phyloP scores from a whole-genome alignment of 2,329 filamentous ascomycete species.

The Diaporthe caulivora region DNA sequence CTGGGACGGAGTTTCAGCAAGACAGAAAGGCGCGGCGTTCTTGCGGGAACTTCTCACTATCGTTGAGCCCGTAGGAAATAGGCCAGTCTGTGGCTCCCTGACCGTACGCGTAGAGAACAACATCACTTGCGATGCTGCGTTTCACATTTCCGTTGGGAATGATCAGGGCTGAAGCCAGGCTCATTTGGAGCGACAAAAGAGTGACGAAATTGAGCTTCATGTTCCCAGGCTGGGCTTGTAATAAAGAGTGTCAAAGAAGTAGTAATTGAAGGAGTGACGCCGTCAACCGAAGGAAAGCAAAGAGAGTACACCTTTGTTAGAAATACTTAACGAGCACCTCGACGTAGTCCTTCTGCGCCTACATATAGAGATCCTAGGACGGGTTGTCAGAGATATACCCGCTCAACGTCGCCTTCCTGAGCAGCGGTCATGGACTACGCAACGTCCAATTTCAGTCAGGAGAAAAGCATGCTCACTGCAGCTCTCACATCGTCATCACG shows the following conservation, averaged over 20 bases:
- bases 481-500: neutral
- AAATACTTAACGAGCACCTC: neutral
- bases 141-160: conserved; percentile 20
- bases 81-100: conserved; percentile 40
- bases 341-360: neutral
- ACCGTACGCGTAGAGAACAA: conserved; percentile 42
- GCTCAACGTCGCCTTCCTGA: neutral
- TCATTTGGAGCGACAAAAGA: conserved; percentile 3
- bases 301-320: neutral
- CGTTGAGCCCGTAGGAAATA: conserved; percentile 39
- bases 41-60: conserved; percentile 38
- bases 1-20: neutral
- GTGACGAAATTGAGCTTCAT: neutral
- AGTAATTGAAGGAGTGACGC: neutral
- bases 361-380: neutral
- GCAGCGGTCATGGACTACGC: neutral
- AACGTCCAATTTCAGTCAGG: neutral
- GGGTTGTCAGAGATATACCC: neutral
- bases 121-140: conserved; percentile 40
- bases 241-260: neutral
- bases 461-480: neutral
- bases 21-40: neutral
- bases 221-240: neutral
- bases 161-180: conserved; percentile 7
- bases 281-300: neutral